Base-by-base conservation (phyloP, 2,329 filamentous ascomycete genomes). In the Mycocentrospora acerina region DNA sequence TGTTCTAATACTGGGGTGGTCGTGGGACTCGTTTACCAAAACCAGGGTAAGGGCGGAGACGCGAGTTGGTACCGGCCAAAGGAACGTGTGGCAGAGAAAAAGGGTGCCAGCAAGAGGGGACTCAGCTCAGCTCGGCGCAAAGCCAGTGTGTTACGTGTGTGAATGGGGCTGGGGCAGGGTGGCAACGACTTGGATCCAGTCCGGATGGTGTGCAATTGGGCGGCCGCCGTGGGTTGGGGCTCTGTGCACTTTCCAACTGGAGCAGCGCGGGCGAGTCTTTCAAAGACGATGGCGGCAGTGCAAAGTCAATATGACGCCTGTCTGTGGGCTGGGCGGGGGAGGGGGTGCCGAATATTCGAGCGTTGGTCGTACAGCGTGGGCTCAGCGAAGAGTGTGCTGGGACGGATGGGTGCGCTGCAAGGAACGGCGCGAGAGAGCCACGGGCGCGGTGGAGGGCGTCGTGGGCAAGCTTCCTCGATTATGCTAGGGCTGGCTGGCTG, bases 51-150 rank as follows among this genome's bases (percentile, higher is more conserved):
- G 47, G 56, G 53, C 52, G 49, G 41, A 57, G 58, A 59, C 41
- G 49, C 46, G 44, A 48, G 51, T 63, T 67, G 65, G 64, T 60
- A 59, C 64, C 64, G 62, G 65, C 65, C 66, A 67, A 68, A 67
- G 55, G 66, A 67, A 59, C 57, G 65, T 67, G 62, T 59, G 58
- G 60, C 55, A 48, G 55, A 40, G 55, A 36, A 35, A 44, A 58
- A 46, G 51, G 53, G 57, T 60, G 55, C 62, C 59, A 60, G 55
- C 59, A 57, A 55, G 52, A 55, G 40, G 44, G 51, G 51, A 45
- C 53, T 53, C 51, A 54, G 55, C 50, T 53, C 49, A 52, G 43
- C 40, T 22, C 19, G 19, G 19, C 19, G 53, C 44, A 46, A 34
- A 41, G 53, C 42, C 44, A 53, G 53, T 53, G 52, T 44, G 36